Conservation (phyloP, 176 grass and related monocot species). For the Oryza rufipogon region DNA sequence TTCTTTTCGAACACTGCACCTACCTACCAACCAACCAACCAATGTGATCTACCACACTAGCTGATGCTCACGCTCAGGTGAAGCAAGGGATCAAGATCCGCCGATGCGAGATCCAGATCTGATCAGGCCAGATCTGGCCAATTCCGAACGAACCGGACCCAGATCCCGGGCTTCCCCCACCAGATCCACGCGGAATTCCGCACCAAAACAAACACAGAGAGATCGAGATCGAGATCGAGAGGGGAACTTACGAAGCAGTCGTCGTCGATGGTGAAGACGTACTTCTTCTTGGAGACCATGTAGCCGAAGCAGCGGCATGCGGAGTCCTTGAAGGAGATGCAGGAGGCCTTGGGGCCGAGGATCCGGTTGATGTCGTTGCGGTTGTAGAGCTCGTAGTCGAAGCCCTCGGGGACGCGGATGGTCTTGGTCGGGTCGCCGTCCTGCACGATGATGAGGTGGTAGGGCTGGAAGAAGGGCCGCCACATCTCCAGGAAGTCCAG, state of each 20-base stretch:
- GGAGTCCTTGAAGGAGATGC: slow-evolving; percentile 99
- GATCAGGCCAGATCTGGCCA: slow-evolving; percentile 45
- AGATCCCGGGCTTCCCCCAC: slow-evolving; percentile 19
- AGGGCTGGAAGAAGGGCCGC: slow-evolving; percentile 86
- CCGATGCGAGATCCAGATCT: slow-evolving; percentile 56
- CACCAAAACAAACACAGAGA: not conserved
- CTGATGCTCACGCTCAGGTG: not conserved
- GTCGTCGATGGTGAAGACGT: slow-evolving; percentile 94
- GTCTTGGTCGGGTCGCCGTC: slow-evolving; percentile 75
- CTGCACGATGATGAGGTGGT: slow-evolving; percentile 96
- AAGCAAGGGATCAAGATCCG: slow-evolving; percentile 23
- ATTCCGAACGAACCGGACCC: slow-evolving; percentile 22
- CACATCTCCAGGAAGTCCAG: slow-evolving; percentile 92
- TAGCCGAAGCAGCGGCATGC: slow-evolving; percentile 94
- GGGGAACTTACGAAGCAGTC: slow-evolving; percentile 72
- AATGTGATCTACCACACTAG: not conserved
- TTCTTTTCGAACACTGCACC: not conserved
- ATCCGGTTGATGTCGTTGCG: slow-evolving; percentile 99
- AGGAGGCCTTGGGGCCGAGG: slow-evolving; percentile 85
- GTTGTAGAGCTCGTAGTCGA: slow-evolving; percentile 99
- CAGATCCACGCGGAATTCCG: slow-evolving; percentile 34
- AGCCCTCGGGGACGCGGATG: slow-evolving; percentile 77
- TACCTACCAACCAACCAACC: not conserved
- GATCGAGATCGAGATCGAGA: not conserved
- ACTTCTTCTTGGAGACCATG: slow-evolving; percentile 98